These are phyloP conservation scores for Canna indica DNA, from an alignment of 176 grass and related monocot genomes.

Conservation along the genomic window DNA sequence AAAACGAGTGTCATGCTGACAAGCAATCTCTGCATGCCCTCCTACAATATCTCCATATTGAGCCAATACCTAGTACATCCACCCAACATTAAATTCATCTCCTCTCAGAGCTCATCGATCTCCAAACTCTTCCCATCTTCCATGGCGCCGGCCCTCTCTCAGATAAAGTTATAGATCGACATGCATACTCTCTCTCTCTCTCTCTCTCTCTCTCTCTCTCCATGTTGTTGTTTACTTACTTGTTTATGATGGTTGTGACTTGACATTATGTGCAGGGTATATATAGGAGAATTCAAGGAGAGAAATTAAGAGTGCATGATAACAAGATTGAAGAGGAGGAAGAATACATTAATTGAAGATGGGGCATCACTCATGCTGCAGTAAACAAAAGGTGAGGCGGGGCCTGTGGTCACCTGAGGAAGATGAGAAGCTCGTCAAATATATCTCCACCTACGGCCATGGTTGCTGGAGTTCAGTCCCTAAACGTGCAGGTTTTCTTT, in stretches of 20 bases:
- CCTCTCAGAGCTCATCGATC: too few relatives aligned
- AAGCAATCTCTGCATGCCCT: too few relatives aligned
- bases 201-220: neutral
- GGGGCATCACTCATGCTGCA: slow-evolving; percentile 99
- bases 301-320: slow-evolving; percentile 7
- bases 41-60: too few relatives aligned
- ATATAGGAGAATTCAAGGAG: neutral
- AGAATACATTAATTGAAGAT: slow-evolving; percentile 23
- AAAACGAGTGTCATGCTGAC: too few relatives aligned
- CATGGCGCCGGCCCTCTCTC: too few relatives aligned
- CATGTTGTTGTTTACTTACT: neutral
- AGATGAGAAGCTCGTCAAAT: slow-evolving; percentile 87
- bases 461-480: slow-evolving; percentile 99
- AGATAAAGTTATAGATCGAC: too few relatives aligned
- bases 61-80: too few relatives aligned
- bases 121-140: neutral
- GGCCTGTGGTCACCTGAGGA: slow-evolving; percentile 98
- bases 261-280: neutral
- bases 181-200: neutral
- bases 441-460: slow-evolving; percentile 83
- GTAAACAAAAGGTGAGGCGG: slow-evolving; percentile 95
- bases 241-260: neutral
- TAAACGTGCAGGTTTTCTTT: slow-evolving; percentile 45
- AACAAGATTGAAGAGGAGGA: slow-evolving; percentile 4
- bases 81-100: neutral